Evolutionary conservation across 108 stramenopile genomes (phyloP), one percentile per base, ranked within the genome.

Genomic region (Thalassiosira profunda): DNA sequence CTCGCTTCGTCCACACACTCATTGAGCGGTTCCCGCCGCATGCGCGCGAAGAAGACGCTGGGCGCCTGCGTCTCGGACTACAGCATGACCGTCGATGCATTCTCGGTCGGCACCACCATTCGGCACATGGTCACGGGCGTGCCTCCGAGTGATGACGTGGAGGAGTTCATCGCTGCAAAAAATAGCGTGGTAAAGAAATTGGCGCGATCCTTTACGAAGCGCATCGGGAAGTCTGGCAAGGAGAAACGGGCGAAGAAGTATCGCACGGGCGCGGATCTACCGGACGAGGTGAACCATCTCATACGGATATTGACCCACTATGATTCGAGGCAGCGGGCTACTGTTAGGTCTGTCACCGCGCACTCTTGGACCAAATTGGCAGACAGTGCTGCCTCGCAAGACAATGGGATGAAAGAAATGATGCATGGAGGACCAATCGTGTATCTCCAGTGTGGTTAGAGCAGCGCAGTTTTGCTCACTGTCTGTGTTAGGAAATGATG

Each of bases 61-160:
- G 84, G 82, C 1, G 85, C 79, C 48, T 90, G 86, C 58, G 85
- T 90, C 24, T 84, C 89, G 2, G 89, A 87, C 53, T 95, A 95
- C 55, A 91, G 94, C 5, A 91, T 95, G 91, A 89, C 90, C 40
- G 89, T 87, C 4, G 94, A 95, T 74, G 82, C 94, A 0, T 95
- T 84, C 66, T 86, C 87, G 15, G 89, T 91, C 2, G 94, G 94
- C 3, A 81, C 86, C 59, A 95, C 94, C 11, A 70, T 95, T 55
- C 80, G 86, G 15, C 83, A 88, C 44, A 76, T 89, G 42, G 53
- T 95, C 17, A 92, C 91, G 0, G 94, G 94, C 26, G 87, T 95
- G 5, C 89, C 94, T 38, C 87, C 94, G 10, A 76, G 87, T 47
- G 67, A 63, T 15, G 67, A 87, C 23, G 84, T 86, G 3, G 86